Conservation (phyloP, 2,329 filamentous ascomycete species). For the Fusarium nygamai region DNA sequence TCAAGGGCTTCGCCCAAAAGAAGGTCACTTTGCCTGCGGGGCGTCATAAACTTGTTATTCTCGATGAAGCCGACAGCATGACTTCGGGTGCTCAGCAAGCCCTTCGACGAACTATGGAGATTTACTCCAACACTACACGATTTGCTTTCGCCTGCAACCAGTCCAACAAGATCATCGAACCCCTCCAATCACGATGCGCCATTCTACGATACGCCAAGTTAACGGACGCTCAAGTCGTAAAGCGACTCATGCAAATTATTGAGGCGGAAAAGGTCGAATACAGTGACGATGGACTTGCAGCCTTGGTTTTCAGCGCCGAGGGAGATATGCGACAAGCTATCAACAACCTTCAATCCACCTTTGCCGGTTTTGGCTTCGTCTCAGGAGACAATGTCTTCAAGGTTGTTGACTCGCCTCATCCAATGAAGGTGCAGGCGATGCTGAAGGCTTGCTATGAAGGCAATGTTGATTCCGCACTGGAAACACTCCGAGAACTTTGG, state of each 20-base stretch:
- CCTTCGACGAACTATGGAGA: slow-evolving; percentile 96
- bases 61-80: slow-evolving; percentile 99
- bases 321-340: slow-evolving; percentile 99
- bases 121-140: slow-evolving; percentile 94
- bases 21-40: slow-evolving; percentile 94
- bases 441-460: slow-evolving; percentile 96
- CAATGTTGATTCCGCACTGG: slow-evolving; percentile 87
- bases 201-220: slow-evolving; percentile 93
- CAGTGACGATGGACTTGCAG: slow-evolving; percentile 92
- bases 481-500: slow-evolving; percentile 91
- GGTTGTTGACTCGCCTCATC: slow-evolving; percentile 96
- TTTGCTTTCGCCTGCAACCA: slow-evolving; percentile 99
- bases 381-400: slow-evolving; percentile 98
- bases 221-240: slow-evolving; percentile 92
- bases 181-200: slow-evolving; percentile 95
- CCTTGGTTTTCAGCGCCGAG: slow-evolving; percentile 96
- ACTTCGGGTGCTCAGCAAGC: slow-evolving; percentile 96
- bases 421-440: slow-evolving; percentile 98
- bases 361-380: slow-evolving; percentile 95
- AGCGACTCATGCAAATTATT: slow-evolving; percentile 89
- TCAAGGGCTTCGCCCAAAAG: slow-evolving; percentile 98
- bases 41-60: slow-evolving; percentile 94
- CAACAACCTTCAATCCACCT: slow-evolving; percentile 96
- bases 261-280: slow-evolving; percentile 91
- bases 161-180: slow-evolving; percentile 99